These are phyloP conservation scores for Retiboletus fuscus DNA, from an alignment of 1,284 basidiomycete species.

Conservation along the genomic window DNA sequence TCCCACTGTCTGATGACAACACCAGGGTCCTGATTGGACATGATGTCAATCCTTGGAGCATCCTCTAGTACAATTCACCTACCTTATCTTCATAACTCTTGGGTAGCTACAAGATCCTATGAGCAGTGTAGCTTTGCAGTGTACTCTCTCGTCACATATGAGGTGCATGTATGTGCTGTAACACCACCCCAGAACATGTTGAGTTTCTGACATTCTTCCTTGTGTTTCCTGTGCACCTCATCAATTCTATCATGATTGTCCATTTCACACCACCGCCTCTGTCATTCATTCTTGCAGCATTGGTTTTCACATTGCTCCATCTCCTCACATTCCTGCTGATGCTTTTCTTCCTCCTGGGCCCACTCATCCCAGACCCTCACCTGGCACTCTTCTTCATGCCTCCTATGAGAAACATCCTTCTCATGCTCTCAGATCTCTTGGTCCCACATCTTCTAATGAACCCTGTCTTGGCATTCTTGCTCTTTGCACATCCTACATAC, in stretches of 20 bases:
- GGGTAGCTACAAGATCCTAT: slow-evolving; percentile 40
- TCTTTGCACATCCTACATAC: slow-evolving; percentile 21
- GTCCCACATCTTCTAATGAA: slow-evolving; percentile 1
- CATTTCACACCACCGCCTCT: slow-evolving; percentile 27
- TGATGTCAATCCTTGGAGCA: slow-evolving; percentile 12
- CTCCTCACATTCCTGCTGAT: slow-evolving; percentile 21
- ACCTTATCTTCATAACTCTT: slow-evolving; percentile 45
- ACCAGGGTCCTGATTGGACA: slow-evolving; percentile 33
- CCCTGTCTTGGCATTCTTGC: slow-evolving; percentile 16
- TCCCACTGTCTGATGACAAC: slow-evolving; percentile 41
- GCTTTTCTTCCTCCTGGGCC: slow-evolving; percentile 17
- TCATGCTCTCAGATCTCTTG: slow-evolving; percentile 13
- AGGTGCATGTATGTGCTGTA: slow-evolving; percentile 34
- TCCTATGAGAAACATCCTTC: slow-evolving; percentile 8
- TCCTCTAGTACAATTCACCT: slow-evolving; percentile 14
- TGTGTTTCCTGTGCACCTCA: too few species aligned
- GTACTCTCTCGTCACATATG: slow-evolving; percentile 44
- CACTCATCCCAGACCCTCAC: slow-evolving; percentile 21
- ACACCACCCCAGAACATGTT: slow-evolving; percentile 43
- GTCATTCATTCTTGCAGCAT: slow-evolving; percentile 16
- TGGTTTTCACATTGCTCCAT: slow-evolving; percentile 25
- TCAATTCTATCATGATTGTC: slow-evolving; percentile 29
- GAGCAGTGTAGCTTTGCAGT: slow-evolving; percentile 35
- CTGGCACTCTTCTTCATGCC: slow-evolving; percentile 24
- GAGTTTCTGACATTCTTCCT: slow-evolving; percentile 37